Conservation (phyloP, 2,329 filamentous ascomycete species). For the Fusarium scirpi region DNA sequence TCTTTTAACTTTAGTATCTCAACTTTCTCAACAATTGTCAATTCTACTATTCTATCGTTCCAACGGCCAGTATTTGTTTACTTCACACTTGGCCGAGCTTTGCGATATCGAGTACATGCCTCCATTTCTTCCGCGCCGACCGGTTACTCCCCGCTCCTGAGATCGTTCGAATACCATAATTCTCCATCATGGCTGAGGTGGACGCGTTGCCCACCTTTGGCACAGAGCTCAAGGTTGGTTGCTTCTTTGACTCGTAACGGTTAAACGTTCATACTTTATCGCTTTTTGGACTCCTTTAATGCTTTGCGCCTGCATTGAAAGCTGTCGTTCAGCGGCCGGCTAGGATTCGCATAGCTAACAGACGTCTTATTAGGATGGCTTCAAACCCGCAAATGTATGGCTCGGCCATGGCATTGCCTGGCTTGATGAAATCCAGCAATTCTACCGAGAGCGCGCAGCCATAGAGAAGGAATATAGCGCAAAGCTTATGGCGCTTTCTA, state of each 20-base stretch:
- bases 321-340: conserved; percentile 12
- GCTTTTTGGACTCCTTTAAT: background rate
- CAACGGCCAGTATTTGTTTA: background rate
- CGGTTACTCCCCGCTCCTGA: conserved; percentile 35
- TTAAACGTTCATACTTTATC: background rate
- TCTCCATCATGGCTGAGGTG: conserved; percentile 77
- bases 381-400: conserved; percentile 95
- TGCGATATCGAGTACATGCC: conserved; percentile 37
- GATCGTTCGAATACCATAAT: conserved; percentile 33
- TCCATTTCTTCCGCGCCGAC: conserved; percentile 36
- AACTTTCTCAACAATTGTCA: conserved; percentile 19
- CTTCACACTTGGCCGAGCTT: background rate
- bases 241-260: background rate
- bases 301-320: conserved; percentile 26
- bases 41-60: background rate
- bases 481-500: conserved; percentile 87
- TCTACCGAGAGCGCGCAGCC: conserved; percentile 92
- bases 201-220: conserved; percentile 90
- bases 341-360: conserved; percentile 16
- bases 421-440: conserved; percentile 96
- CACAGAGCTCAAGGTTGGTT: conserved; percentile 86
- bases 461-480: conserved; percentile 98
- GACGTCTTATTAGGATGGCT: conserved; percentile 80
- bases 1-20: conserved; percentile 24
- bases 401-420: conserved; percentile 89